Evolutionary conservation across 2,329 filamentous ascomycete species (phyloP).

Genomic region (Zasmidium angulare): DNA sequence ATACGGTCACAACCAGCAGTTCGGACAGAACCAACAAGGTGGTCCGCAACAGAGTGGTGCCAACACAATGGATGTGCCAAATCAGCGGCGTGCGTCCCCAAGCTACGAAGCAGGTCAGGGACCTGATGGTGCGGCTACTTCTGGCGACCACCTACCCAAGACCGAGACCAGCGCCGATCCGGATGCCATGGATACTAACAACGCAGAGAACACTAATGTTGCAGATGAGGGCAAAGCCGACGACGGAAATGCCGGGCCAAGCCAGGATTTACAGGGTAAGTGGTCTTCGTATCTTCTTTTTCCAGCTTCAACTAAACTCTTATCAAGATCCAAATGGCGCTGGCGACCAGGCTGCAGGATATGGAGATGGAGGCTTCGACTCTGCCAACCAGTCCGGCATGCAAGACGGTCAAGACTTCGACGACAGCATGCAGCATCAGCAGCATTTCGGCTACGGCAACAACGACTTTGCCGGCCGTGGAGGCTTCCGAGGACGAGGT

Average conservation of each 20-base stretch:
- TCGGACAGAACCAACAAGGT: conserved; percentile 18
- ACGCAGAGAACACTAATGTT: conserved; percentile 31
- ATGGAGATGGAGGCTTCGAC: neutral
- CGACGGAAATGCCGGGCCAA: neutral
- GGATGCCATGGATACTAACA: conserved; percentile 34
- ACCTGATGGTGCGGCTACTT: conserved; percentile 14
- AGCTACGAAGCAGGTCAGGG: conserved; percentile 30
- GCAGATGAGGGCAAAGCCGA: conserved; percentile 16
- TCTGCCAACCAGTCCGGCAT: neutral
- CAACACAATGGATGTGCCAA: conserved; percentile 15
- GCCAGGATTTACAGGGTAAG: conserved; percentile 17
- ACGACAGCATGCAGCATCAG: conserved; percentile 19
- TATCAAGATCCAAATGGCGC: neutral
- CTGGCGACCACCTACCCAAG: conserved; percentile 14
- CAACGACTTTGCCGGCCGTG: conserved; percentile 45
- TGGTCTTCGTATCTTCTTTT: neutral
- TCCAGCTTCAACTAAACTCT: neutral
- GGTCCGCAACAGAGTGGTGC: conserved; percentile 21
- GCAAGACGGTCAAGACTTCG: conserved; percentile 14
- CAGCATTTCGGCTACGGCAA: conserved; percentile 17
- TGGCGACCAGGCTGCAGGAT: conserved; percentile 2
- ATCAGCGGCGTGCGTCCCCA: conserved; percentile 28
- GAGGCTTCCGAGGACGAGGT: conserved; percentile 46
- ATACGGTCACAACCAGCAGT: conserved; percentile 18
- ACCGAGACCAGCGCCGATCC: conserved; percentile 31